Conservation (phyloP, 495 filamentous ascomycete species). For the Aspergillus avenaceus region DNA sequence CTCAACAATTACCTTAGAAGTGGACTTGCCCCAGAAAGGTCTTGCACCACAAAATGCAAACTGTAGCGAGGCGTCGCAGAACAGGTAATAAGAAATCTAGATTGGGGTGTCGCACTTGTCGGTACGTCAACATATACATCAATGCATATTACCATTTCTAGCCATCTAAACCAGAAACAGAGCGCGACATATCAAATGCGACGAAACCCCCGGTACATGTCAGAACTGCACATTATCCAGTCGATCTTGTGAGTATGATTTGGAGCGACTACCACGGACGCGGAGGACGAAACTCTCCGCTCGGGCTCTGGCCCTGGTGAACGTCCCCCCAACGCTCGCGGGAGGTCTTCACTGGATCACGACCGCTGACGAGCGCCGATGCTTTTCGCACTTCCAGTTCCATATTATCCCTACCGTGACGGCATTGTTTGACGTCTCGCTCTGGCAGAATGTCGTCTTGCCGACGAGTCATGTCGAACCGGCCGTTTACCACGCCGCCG, state of each 20-base stretch:
- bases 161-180: not conserved
- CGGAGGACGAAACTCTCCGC: not conserved
- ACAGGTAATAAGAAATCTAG: not conserved
- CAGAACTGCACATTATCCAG: slow-evolving; percentile 1
- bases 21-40: too few relatives aligned
- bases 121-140: not conserved
- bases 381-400: slow-evolving; percentile 19
- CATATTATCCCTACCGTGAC: slow-evolving; percentile 12
- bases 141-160: not conserved
- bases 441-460: slow-evolving; percentile 17
- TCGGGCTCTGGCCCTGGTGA: not conserved
- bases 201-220: slow-evolving; percentile 7
- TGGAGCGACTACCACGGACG: not conserved
- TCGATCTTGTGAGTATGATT: slow-evolving; percentile 2
- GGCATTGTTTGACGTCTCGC: slow-evolving; percentile 15
- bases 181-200: slow-evolving; percentile 7
- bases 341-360: slow-evolving; percentile 9
- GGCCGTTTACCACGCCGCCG: slow-evolving; percentile 23
- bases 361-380: slow-evolving; percentile 22
- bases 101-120: slow-evolving; percentile 10
- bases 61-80: too few relatives aligned
- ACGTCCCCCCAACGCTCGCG: not conserved
- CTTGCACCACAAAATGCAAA: too few relatives aligned
- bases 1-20: too few relatives aligned
- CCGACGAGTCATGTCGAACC: slow-evolving; percentile 17